These are phyloP conservation scores for Conticribra guillardii DNA, from an alignment of 108 stramenopile genomes.

Conservation along the genomic window DNA sequence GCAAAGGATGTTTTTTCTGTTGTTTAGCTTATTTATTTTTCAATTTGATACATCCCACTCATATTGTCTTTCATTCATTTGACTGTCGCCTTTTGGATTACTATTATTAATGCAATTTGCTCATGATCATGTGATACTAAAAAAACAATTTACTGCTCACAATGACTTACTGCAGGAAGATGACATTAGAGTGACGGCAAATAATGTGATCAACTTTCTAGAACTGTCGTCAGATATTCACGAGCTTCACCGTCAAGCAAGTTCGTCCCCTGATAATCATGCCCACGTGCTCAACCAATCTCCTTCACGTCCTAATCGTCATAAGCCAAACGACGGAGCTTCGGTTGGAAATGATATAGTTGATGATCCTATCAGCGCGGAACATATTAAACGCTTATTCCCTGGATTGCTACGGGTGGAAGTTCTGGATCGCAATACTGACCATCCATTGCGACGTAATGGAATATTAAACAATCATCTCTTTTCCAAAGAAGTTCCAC, in stretches of 20 bases:
- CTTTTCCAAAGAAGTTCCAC: constrained; percentile 29
- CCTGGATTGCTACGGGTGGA: constrained; percentile 80
- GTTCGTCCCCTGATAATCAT: constrained; percentile 1
- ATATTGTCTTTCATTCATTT: too few relatives aligned
- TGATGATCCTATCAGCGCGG: constrained; percentile 52
- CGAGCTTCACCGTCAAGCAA: constrained; percentile 43
- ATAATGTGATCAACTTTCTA: constrained; percentile 64
- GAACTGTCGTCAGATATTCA: constrained; percentile 57
- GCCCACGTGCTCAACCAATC: constrained; percentile 3
- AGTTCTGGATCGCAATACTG: constrained; percentile 50
- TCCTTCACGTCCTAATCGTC: constrained; percentile 12
- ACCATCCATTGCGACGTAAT: constrained; percentile 44
- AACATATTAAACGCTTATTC: constrained; percentile 60
- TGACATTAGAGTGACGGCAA: constrained; percentile 67
- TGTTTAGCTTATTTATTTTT: too few relatives aligned
- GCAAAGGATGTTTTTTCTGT: too few relatives aligned
- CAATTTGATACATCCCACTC: too few relatives aligned
- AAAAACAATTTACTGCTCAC: neutral
- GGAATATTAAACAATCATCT: constrained; percentile 14
- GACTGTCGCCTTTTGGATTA: too few relatives aligned
- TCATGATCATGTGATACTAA: too few relatives aligned
- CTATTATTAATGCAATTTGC: too few relatives aligned
- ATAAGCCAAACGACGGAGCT: constrained; percentile 32
- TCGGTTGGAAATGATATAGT: constrained; percentile 39
- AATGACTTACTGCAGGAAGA: constrained; percentile 46